These are phyloP conservation scores for Penicillium paneum DNA, from an alignment of 2,329 filamentous ascomycete genomes.

Conservation along the genomic window DNA sequence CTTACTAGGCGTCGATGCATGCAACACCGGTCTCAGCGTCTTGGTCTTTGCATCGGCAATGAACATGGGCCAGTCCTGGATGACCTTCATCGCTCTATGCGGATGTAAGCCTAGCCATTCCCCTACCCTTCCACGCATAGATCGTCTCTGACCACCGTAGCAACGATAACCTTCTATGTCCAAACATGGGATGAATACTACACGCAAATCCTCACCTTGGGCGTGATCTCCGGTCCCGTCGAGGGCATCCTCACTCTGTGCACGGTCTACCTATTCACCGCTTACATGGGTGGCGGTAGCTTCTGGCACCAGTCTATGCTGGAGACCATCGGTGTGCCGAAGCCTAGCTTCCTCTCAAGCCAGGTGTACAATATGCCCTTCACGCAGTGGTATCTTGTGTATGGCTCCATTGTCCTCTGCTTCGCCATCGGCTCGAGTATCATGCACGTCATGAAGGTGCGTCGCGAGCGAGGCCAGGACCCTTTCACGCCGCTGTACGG, in stretches of 20 bases:
- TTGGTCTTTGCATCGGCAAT: constrained; percentile 88
- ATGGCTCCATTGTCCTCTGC: constrained; percentile 75
- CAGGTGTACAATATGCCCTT: constrained; percentile 75
- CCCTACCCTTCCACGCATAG: neutral
- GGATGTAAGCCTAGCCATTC: constrained; percentile 58
- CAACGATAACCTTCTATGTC: constrained; percentile 92
- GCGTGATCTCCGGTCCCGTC: constrained; percentile 88
- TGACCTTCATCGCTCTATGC: constrained; percentile 78
- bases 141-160: constrained; percentile 41
- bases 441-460: constrained; percentile 77
- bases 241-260: constrained; percentile 88
- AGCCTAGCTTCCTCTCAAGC: constrained; percentile 63
- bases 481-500: constrained; percentile 69
- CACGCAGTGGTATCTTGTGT: constrained; percentile 88
- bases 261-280: constrained; percentile 77
- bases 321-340: constrained; percentile 64
- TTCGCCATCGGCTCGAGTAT: constrained; percentile 75
- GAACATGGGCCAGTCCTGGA: constrained; percentile 91
- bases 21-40: constrained; percentile 92
- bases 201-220: constrained; percentile 90
- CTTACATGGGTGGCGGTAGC: constrained; percentile 77
- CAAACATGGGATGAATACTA: constrained; percentile 99
- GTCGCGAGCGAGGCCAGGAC: constrained; percentile 68
- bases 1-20: constrained; percentile 70
- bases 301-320: constrained; percentile 91